phyloP scores from a whole-genome alignment of 495 filamentous ascomycete species.

The Podospora pseudopauciseta region DNA sequence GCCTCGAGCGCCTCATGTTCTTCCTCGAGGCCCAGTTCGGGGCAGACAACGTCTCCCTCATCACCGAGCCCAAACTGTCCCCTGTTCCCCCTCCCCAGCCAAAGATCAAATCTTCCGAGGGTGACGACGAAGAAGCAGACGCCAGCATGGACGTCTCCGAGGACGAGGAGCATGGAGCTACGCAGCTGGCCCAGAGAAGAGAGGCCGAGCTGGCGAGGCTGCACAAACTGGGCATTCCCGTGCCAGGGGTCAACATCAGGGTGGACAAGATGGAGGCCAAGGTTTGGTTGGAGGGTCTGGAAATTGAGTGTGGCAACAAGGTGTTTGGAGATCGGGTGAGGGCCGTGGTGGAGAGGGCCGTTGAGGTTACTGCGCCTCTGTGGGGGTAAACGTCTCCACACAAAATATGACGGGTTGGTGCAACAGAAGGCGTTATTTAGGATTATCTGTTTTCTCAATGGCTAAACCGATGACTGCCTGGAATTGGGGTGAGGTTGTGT shows the following conservation, averaged over 20 bases:
- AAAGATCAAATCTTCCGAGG: conserved; percentile 21
- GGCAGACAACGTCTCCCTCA: conserved; percentile 64
- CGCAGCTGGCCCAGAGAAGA: conserved; percentile 39
- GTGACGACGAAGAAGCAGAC: conserved; percentile 29
- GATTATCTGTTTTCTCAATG: background rate
- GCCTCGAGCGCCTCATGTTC: conserved; percentile 79
- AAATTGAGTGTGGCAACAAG: conserved; percentile 76
- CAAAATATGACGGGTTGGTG: background rate
- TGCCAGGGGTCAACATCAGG: conserved; percentile 81
- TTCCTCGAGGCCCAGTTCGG: conserved; percentile 98
- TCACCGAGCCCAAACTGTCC: conserved; percentile 60
- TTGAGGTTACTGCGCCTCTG: conserved; percentile 84
- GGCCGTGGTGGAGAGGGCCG: conserved; percentile 83
- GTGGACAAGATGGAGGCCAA: conserved; percentile 84
- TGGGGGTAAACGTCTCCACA: conserved; percentile 36
- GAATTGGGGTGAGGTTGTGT: too few species aligned
- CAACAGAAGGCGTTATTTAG: background rate
- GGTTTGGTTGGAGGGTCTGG: conserved; percentile 87
- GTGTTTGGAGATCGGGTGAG: conserved; percentile 75
- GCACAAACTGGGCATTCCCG: conserved; percentile 75
- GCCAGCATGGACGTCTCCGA: conserved; percentile 37
- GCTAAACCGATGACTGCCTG: background rate
- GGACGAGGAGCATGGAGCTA: conserved; percentile 29
- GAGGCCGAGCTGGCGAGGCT: conserved; percentile 61
- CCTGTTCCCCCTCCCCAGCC: conserved; percentile 16